Base-by-base conservation (phyloP, 2,329 filamentous ascomycete species). In the Ceratocystis albifundus region DNA sequence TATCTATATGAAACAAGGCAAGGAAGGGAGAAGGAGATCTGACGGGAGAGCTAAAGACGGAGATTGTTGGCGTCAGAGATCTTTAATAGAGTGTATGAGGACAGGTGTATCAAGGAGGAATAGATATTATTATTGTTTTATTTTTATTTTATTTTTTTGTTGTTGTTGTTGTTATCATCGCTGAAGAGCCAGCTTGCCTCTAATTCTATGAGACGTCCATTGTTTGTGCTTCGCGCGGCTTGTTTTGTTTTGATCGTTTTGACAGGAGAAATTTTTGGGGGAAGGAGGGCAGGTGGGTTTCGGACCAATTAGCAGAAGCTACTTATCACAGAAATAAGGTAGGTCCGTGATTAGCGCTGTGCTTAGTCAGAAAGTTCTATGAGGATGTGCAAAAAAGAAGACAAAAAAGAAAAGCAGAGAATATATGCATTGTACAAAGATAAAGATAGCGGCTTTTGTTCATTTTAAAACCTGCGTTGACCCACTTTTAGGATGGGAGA, bases 341-440 rank as follows among this genome's bases (percentile, higher is more conserved):
- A 28, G 53, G 28, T 4, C 22, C 7, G 8, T 17, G 15, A 28
- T 32, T 57, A 57, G 53, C 25, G 53, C 17, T 32, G 22, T 17
- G 4, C 28, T 17, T 15, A 12, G 53, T n/a, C 30, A 30, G n/a
- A 57, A 32, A 30, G 30, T 57, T 57, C 53, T 30, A 57, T 32
- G 53, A 57, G 53, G 53, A 57, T 57, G 53, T 57, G 25, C 53
- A 57, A 12, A n/a, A n/a, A n/a, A 25, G 30, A 57, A 57, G 53
- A 28, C 2, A 17, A 17, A 57, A 57, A 57, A 57, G 50, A 57
- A 57, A 30, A 32, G 28, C 6, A 12, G 22, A n/a, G 15, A 32
- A 17, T 15, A 28, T 17, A 30, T 32, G 36, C 36, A 12, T 30
- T 30, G 28, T 25, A 28, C 2, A 55, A 8, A 28, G 50, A 55